These are phyloP conservation scores for Plasmopara viticola DNA, from an alignment of 352 stramenopile genomes.

Conservation along the genomic window DNA sequence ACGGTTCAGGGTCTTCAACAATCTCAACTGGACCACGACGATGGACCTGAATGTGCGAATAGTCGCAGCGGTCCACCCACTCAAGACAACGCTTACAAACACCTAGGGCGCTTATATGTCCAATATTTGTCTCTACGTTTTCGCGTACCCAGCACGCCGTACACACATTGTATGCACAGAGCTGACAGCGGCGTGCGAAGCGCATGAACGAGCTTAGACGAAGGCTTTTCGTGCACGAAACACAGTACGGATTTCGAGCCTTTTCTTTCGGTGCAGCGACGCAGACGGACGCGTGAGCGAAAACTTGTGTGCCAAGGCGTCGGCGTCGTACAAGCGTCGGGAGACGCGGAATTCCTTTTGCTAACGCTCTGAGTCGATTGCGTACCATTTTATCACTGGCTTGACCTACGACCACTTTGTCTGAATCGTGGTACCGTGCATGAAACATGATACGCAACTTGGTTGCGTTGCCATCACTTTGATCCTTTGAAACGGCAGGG, in stretches of 20 bases:
- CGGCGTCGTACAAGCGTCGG: conserved; percentile 28
- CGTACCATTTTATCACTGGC: conserved; percentile 23
- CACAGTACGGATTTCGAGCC: conserved; percentile 31
- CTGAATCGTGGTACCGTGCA: conserved; percentile 8
- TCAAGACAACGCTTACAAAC: conserved; percentile 43
- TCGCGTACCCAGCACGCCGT: conserved; percentile 33
- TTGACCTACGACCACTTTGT: not conserved
- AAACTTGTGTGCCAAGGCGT: conserved; percentile 30
- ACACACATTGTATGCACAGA: conserved; percentile 47
- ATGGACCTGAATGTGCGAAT: conserved; percentile 22
- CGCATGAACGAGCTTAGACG: conserved; percentile 24
- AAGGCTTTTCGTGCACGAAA: conserved; percentile 40
- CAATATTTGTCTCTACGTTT: conserved; percentile 36
- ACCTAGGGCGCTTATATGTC: conserved; percentile 21
- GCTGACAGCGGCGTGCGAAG: conserved; percentile 23
- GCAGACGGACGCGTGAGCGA: conserved; percentile 12
- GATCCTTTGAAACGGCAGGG: conserved; percentile 3
- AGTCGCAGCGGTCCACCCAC: conserved; percentile 36
- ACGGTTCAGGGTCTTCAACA: too few relatives aligned
- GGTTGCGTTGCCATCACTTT: conserved; percentile 3
- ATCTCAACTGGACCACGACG: too few relatives aligned
- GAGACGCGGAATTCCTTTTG: conserved; percentile 21
- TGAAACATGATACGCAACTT: conserved; percentile 35
- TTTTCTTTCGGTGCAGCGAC: conserved; percentile 3
- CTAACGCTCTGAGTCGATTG: conserved; percentile 21